Percentiles rank a stretch among this genome's conserved stretches.
phyloP scores from a whole-genome alignment of 148 eudicot genomes.

The Persicaria tinctoria region DNA sequence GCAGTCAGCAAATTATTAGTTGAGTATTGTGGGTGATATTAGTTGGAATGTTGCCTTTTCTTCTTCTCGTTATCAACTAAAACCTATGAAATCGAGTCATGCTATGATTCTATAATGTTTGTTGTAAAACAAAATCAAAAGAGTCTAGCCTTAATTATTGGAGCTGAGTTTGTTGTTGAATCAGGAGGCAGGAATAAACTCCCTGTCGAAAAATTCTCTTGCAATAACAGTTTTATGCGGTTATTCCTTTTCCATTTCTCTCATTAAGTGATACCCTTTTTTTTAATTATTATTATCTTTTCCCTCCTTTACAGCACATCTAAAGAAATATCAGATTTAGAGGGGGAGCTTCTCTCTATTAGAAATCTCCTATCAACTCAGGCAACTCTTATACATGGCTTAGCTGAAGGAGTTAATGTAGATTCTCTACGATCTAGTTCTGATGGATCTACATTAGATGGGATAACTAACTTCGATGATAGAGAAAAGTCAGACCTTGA shows the following conservation, averaged over 20 bases:
- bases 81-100: slow-evolving; percentile 1
- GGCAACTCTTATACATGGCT: slow-evolving; percentile 78
- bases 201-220: not conserved
- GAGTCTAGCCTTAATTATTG: not conserved
- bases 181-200: not conserved
- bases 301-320: slow-evolving; percentile 53
- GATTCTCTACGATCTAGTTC: slow-evolving; percentile 42
- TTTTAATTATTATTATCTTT: not conserved
- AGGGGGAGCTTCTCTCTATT: slow-evolving; percentile 94
- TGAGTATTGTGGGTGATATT: not conserved
- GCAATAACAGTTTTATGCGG: not conserved
- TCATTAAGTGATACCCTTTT: not conserved
- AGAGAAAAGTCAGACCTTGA: slow-evolving; percentile 70
- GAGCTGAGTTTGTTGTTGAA: not conserved
- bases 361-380: slow-evolving; percentile 93
- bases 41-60: not conserved
- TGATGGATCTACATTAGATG: slow-evolving; percentile 40
- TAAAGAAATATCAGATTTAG: slow-evolving; percentile 95
- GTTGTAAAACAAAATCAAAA: not conserved
- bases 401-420: slow-evolving; percentile 87
- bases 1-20: not conserved
- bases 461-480: slow-evolving; percentile 33
- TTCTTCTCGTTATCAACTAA: not conserved
- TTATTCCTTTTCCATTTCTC: not conserved
- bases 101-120: not conserved